A percentile compares a stretch with the other conserved stretches of the same genome.
These are phyloP conservation scores for Nematocida homosporus DNA, from an alignment of 371 early-diverging fungal genomes.

Conservation along the genomic window DNA sequence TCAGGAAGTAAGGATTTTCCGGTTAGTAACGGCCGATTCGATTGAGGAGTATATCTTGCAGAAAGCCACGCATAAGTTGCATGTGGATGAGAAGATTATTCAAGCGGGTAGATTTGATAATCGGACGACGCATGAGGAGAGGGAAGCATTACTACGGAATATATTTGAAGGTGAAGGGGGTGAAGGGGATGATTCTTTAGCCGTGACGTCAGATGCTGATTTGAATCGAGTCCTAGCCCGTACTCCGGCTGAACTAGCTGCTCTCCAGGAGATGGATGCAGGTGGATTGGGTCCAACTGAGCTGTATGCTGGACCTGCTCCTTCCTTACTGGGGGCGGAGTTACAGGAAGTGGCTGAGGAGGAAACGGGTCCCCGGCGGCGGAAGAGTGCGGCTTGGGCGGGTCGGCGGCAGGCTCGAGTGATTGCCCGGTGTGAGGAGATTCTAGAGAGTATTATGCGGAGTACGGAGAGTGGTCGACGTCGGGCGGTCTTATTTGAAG, in stretches of 20 bases:
- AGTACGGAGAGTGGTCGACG: slow-evolving; percentile 30
- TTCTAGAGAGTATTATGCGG: background rate
- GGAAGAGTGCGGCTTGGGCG: slow-evolving; percentile 22
- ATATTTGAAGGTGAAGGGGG: slow-evolving; percentile 35
- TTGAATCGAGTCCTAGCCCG: slow-evolving; percentile 47
- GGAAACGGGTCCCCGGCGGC: background rate
- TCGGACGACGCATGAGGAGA: slow-evolving; percentile 52
- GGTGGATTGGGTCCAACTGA: slow-evolving; percentile 11
- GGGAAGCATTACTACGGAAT: slow-evolving; percentile 49
- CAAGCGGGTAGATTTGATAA: slow-evolving; percentile 53
- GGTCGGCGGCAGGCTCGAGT: background rate
- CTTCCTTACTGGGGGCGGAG: slow-evolving; percentile 17
- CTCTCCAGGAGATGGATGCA: slow-evolving; percentile 30
- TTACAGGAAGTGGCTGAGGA: background rate
- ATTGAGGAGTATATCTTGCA: slow-evolving; percentile 73
- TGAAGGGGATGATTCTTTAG: slow-evolving; percentile 19
- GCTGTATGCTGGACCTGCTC: slow-evolving; percentile 32
- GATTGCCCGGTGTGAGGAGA: background rate
- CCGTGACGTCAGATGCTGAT: slow-evolving; percentile 18
- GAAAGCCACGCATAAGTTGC: slow-evolving; percentile 43
- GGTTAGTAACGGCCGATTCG: slow-evolving; percentile 81
- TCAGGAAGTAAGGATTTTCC: slow-evolving; percentile 67
- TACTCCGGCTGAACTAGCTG: slow-evolving; percentile 25
- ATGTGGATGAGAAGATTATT: slow-evolving; percentile 52
- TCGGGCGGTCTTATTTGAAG: slow-evolving; percentile 34